A percentile compares a stretch with the other conserved stretches of the same genome.
Conservation (phyloP, 305 asterid genomes). For the Solanum chacoense region DNA sequence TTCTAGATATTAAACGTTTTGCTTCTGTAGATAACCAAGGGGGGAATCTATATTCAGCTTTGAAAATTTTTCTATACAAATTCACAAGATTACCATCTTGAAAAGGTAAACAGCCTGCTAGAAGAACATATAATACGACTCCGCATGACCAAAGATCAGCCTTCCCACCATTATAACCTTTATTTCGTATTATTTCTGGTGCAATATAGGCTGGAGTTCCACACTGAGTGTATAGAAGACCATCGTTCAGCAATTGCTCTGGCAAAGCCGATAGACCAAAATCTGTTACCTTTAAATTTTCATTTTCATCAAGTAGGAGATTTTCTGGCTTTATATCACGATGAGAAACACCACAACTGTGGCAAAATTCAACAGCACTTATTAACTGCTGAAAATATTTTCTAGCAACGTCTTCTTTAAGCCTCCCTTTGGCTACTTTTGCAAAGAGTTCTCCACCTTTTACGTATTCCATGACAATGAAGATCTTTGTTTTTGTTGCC, state of each 20-base stretch:
- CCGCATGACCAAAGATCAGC: constrained; percentile 54
- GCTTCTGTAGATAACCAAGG: constrained; percentile 38
- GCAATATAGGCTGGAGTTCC: constrained; percentile 52
- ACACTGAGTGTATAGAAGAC: constrained; percentile 44
- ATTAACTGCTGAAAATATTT: constrained; percentile 46
- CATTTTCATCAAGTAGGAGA: constrained; percentile 46
- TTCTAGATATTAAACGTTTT: constrained; percentile 24
- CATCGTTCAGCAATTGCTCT: constrained; percentile 16
- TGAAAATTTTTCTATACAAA: constrained; percentile 18
- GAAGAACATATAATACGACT: constrained; percentile 32
- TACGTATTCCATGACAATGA: constrained; percentile 41
- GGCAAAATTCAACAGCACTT: constrained; percentile 46
- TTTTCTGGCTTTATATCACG: constrained; percentile 50
- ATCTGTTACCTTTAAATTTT: constrained; percentile 36
- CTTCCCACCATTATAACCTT: constrained; percentile 38
- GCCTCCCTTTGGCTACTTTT: constrained; percentile 31
- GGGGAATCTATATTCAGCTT: constrained; percentile 30
- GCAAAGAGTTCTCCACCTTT: constrained; percentile 51
- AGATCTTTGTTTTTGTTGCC: constrained; percentile 42
- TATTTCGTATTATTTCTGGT: constrained; percentile 28
- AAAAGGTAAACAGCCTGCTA: constrained; percentile 43
- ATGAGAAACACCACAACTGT: constrained; percentile 47
- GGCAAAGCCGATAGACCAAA: constrained; percentile 42
- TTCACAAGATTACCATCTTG: constrained; percentile 17
- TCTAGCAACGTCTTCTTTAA: constrained; percentile 28